These are phyloP conservation scores for Paraleonurus japonicus DNA, from an alignment of 257 asterid species.

Conservation along the genomic window DNA sequence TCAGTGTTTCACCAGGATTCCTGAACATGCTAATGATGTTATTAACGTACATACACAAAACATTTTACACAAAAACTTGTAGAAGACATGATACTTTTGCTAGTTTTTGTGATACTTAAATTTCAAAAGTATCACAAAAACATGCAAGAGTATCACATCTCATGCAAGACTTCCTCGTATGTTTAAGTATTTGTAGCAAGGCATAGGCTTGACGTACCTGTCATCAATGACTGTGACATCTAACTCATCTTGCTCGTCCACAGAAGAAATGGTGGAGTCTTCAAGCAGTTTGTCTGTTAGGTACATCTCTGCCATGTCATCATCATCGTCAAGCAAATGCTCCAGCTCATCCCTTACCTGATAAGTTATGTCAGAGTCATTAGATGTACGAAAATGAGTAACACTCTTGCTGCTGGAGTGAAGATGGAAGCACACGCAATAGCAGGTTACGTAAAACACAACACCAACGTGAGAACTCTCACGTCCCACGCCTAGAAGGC, in stretches of 20 bases:
- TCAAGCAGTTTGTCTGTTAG: slow-evolving; percentile 85
- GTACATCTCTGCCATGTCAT: slow-evolving; percentile 99
- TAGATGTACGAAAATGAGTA: background rate
- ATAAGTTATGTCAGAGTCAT: slow-evolving; percentile 19
- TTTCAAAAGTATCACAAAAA: too few species aligned
- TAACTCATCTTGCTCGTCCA: slow-evolving; percentile 52
- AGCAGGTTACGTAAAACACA: too few species aligned
- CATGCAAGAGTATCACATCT: background rate
- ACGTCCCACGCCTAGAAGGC: too few species aligned
- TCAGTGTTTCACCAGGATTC: slow-evolving; percentile 47
- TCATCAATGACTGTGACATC: slow-evolving; percentile 61
- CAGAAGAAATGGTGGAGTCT: slow-evolving; percentile 55
- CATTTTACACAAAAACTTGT: too few species aligned
- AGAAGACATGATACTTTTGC: too few species aligned
- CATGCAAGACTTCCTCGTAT: too few species aligned
- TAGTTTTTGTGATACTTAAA: too few species aligned
- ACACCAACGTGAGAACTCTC: too few species aligned
- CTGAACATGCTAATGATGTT: slow-evolving; percentile 35
- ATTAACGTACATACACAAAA: background rate
- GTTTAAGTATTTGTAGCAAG: background rate
- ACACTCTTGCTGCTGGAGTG: too few species aligned
- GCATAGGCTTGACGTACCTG: slow-evolving; percentile 39
- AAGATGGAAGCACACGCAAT: too few species aligned
- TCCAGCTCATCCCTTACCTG: slow-evolving; percentile 98
- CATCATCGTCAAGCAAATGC: slow-evolving; percentile 93